Evolutionary conservation across 768 basidiomycete genomes (phyloP).

Genomic region (Pleurotus sapidus): DNA sequence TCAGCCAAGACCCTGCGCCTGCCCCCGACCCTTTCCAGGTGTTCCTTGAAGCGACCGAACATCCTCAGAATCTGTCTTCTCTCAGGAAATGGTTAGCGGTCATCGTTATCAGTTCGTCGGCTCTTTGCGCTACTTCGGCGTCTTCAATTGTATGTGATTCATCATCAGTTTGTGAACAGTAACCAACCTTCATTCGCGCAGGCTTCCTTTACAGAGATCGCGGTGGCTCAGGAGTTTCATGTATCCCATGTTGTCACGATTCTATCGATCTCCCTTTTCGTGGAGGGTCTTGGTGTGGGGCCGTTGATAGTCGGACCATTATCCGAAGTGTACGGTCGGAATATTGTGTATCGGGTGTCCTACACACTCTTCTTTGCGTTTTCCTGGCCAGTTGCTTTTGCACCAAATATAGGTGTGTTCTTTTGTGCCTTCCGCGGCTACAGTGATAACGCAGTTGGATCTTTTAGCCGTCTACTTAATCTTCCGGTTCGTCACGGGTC

Average conservation of each 20-base stretch:
- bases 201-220: conserved; percentile 64
- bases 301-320: conserved; percentile 54
- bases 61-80: conserved; percentile 37
- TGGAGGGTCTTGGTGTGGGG: conserved; percentile 56
- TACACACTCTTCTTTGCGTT: conserved; percentile 61
- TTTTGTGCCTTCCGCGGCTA: not conserved
- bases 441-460: not conserved
- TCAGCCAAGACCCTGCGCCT: not conserved
- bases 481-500: conserved; percentile 53
- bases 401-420: conserved; percentile 56
- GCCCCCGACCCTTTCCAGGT: conserved; percentile 25
- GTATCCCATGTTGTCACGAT: conserved; percentile 46
- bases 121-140: conserved; percentile 51
- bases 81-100: conserved; percentile 49
- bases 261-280: conserved; percentile 54
- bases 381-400: conserved; percentile 73
- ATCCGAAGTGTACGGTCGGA: conserved; percentile 61
- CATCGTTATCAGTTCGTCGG: conserved; percentile 40
- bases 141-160: conserved; percentile 49
- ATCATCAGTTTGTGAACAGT: too few relatives aligned
- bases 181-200: conserved; percentile 13
- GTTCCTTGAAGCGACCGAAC: conserved; percentile 34
- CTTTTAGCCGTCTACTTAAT: conserved; percentile 54
- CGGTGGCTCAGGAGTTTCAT: conserved; percentile 47
- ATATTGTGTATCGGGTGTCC: conserved; percentile 58